phyloP scores from a whole-genome alignment of 768 basidiomycete species.

The Suillus sp. region DNA sequence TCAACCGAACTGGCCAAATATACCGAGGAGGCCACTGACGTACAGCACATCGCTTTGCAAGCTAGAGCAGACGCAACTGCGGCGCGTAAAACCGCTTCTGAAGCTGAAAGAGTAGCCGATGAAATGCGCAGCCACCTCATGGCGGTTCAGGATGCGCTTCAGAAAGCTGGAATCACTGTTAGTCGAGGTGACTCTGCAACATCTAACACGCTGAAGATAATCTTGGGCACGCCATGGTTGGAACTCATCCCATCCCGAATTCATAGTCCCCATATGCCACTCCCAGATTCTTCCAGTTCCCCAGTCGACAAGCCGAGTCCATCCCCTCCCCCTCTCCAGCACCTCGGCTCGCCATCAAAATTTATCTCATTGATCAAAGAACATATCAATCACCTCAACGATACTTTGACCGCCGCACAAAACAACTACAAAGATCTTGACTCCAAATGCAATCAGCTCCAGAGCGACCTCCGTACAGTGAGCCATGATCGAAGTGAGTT shows the following conservation, averaged over 20 bases:
- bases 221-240: conserved; percentile 5
- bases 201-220: conserved; percentile 6
- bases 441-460: background rate
- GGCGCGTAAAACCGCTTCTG: conserved; percentile 2
- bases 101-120: conserved; percentile 6
- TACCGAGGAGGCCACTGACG: background rate
- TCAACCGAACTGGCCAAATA: conserved; percentile 5
- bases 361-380: background rate
- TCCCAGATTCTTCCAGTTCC: background rate
- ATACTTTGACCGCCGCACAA: background rate
- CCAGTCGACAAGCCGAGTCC: background rate
- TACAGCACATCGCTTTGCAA: background rate
- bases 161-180: conserved; percentile 7
- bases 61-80: conserved; percentile 3
- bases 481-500: background rate
- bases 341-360: background rate
- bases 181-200: background rate
- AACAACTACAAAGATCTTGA: background rate
- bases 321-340: background rate
- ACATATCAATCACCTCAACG: background rate
- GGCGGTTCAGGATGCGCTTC: conserved; percentile 5
- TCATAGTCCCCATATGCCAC: background rate
- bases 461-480: background rate
- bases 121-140: background rate
- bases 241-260: conserved; percentile 7